Conservation (phyloP, 2,329 filamentous ascomycete species). For the Nannizzia gypsea region DNA sequence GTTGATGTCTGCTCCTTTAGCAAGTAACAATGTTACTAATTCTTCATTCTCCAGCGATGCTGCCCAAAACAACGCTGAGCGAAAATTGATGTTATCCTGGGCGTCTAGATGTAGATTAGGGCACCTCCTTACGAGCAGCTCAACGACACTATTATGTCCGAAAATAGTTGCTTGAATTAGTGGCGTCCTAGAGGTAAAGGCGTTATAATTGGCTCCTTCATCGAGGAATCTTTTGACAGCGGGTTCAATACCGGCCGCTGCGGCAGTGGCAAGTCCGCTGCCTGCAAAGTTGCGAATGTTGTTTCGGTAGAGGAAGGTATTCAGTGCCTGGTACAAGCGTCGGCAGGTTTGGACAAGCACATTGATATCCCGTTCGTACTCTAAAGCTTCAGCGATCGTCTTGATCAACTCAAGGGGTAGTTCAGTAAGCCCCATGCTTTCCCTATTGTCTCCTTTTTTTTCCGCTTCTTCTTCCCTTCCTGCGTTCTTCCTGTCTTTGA, state of each 20-base stretch:
- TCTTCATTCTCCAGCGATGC: background rate
- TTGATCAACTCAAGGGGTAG: background rate
- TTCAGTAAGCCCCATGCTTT: background rate
- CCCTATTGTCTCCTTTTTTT: background rate
- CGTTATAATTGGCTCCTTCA: background rate
- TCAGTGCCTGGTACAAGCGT: constrained; percentile 9
- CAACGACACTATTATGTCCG: background rate
- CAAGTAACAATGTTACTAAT: background rate
- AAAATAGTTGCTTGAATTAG: background rate
- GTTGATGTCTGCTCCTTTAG: background rate
- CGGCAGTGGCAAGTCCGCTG: background rate
- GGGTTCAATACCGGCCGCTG: background rate
- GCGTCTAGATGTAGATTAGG: background rate
- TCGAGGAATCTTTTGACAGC: background rate
- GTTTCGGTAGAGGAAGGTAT: constrained; percentile 11
- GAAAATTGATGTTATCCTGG: background rate
- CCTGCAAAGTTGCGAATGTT: background rate
- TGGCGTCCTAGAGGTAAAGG: background rate
- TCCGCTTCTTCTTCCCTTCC: background rate
- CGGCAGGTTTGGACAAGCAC: constrained; percentile 8
- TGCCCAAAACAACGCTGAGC: constrained; percentile 26
- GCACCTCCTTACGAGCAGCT: background rate
- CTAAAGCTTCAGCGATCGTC: background rate
- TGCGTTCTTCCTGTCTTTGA: background rate
- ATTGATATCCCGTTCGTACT: constrained; percentile 9